A percentile compares a stretch with the other conserved stretches of the same genome.
Conservation (phyloP, 2,329 filamentous ascomycete genomes). For the Paracamarosporium sp. region DNA sequence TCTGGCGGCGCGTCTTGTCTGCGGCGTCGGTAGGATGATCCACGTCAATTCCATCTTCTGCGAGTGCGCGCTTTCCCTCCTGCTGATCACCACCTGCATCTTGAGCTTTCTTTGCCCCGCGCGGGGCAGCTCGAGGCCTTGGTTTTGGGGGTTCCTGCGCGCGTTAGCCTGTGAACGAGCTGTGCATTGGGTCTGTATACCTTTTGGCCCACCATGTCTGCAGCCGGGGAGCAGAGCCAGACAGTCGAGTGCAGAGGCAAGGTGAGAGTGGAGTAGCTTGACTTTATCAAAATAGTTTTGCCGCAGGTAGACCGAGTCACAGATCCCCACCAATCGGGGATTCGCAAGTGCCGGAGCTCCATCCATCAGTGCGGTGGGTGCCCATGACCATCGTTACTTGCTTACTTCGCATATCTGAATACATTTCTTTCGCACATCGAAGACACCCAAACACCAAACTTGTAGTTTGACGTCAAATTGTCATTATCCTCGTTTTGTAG, state of each 20-base stretch:
- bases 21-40: constrained; percentile 16
- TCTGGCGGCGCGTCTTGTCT: constrained; percentile 36
- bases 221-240: constrained; percentile 13
- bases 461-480: too few species aligned
- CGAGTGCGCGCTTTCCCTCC: constrained; percentile 12
- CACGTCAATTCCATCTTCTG: constrained; percentile 14
- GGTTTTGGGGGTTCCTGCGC: constrained; percentile 32
- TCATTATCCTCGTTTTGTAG: too few species aligned
- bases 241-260: constrained; percentile 17
- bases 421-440: too few species aligned
- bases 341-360: constrained; percentile 27
- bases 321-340: constrained; percentile 35
- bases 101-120: constrained; percentile 35
- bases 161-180: constrained; percentile 12
- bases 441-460: too few species aligned
- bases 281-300: constrained; percentile 33
- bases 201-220: constrained; percentile 42
- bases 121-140: constrained; percentile 38
- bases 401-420: neutral
- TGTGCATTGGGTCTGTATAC: constrained; percentile 14
- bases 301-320: constrained; percentile 29
- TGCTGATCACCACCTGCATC: constrained; percentile 8
- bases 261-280: constrained; percentile 12
- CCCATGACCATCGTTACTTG: constrained; percentile 7
- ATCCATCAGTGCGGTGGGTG: constrained; percentile 22